These are phyloP conservation scores for Ascosphaera aggregata DNA, from an alignment of 2,329 filamentous ascomycete species.

Conservation along the genomic window DNA sequence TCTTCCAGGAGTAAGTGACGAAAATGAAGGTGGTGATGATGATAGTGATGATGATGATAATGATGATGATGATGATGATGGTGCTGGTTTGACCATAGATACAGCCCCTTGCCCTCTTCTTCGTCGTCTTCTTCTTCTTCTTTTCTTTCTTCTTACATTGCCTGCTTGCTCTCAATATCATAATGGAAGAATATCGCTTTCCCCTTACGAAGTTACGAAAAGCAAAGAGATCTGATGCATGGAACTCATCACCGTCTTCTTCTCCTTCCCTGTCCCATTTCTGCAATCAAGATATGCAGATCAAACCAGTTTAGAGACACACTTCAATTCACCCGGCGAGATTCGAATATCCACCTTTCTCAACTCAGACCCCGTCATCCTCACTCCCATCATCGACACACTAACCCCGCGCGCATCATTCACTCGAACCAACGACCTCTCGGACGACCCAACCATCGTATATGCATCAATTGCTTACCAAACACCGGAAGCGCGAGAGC, in stretches of 20 bases:
- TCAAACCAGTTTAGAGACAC: neutral
- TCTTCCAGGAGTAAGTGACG: constrained; percentile 1
- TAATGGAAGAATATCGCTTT: neutral
- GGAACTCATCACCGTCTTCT: no score
- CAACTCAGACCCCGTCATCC: constrained; percentile 1
- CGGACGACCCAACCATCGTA: neutral
- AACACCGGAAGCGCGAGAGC: neutral
- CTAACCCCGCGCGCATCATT: neutral
- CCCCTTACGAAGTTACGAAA: neutral
- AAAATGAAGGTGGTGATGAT: no score
- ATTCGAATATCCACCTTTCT: neutral
- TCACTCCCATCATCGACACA: neutral
- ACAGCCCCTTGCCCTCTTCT: no score
- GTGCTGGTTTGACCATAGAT: no score
- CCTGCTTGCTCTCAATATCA: no score
- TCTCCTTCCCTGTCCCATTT: neutral
- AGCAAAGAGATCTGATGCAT: neutral
- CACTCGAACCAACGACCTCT: neutral
- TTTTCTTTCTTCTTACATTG: no score
- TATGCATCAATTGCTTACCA: neutral
- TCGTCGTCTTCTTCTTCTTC: no score
- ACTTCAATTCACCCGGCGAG: neutral
- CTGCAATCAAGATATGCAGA: neutral
- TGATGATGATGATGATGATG: no score
- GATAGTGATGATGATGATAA: no score